phyloP scores from a whole-genome alignment of 306 rosid genomes.

The Crotalaria pallida region DNA sequence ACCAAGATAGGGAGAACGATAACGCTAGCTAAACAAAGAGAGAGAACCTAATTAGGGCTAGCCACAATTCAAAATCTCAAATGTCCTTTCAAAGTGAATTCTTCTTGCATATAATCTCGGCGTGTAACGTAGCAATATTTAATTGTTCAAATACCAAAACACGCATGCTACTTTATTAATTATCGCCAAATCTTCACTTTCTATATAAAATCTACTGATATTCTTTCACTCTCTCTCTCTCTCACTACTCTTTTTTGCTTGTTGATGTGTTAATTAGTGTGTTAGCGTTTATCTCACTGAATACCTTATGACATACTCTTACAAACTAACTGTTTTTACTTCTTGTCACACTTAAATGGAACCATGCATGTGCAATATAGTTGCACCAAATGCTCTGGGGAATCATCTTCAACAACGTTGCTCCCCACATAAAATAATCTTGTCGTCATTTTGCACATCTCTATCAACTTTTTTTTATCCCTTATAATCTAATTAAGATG shows the following conservation, averaged over 20 bases:
- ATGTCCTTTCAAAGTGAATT: not conserved
- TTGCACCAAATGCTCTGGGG: slow-evolving; percentile 48
- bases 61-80: not conserved
- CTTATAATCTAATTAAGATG: slow-evolving; percentile 30
- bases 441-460: slow-evolving; percentile 35
- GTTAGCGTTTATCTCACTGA: not conserved
- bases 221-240: no score
- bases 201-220: not conserved
- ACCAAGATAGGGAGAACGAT: not conserved
- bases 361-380: slow-evolving; percentile 78
- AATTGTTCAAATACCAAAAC: not conserved
- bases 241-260: not conserved
- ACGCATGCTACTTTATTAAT: no score
- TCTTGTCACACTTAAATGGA: slow-evolving; percentile 39
- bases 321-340: slow-evolving; percentile 11
- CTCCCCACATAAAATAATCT: slow-evolving; percentile 48
- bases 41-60: not conserved
- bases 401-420: slow-evolving; percentile 28
- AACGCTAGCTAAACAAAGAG: no score
- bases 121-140: not conserved
- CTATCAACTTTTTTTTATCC: slow-evolving; percentile 18
- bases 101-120: not conserved
- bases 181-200: not conserved
- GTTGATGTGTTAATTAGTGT: not conserved
- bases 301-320: not conserved